A percentile compares a stretch with the other conserved stretches of the same genome.
These are phyloP conservation scores for Setaria italica DNA, from an alignment of 202 grass and related monocot species.

Conservation along the genomic window DNA sequence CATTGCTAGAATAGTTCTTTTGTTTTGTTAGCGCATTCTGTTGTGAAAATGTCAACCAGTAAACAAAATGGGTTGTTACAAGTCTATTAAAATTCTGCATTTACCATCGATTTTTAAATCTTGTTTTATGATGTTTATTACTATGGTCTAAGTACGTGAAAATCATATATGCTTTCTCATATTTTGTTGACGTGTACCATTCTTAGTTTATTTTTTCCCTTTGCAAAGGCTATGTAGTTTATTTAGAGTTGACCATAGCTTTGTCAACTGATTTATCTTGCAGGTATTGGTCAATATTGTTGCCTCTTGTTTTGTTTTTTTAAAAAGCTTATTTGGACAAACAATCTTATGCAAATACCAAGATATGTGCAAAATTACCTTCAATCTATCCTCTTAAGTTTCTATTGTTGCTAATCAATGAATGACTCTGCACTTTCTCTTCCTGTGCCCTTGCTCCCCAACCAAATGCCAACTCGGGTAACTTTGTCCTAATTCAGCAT, in stretches of 20 bases:
- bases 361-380: constrained; percentile 40
- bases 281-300: constrained; percentile 58
- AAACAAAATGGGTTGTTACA: constrained; percentile 10
- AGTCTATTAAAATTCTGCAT: constrained; percentile 4
- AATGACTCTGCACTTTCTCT: constrained; percentile 38
- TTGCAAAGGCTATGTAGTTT: neutral
- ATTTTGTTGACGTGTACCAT: constrained; percentile 12
- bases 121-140: constrained; percentile 9
- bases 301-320: constrained; percentile 43
- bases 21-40: constrained; percentile 3
- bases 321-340: constrained; percentile 40
- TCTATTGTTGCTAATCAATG: constrained; percentile 12
- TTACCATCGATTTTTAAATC: constrained; percentile 14
- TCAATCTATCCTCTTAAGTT: constrained; percentile 40
- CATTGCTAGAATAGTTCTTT: constrained; percentile 3
- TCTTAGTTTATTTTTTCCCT: neutral
- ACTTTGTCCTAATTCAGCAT: no score
- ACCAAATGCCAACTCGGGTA: no score
- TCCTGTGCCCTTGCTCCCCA: neutral
- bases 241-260: constrained; percentile 45
- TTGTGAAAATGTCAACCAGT: neutral
- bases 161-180: constrained; percentile 33
- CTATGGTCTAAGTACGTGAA: constrained; percentile 22
- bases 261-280: constrained; percentile 63
- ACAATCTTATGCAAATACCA: constrained; percentile 39